Conservation (phyloP, 768 basidiomycete genomes). For the Boletus huronensis region DNA sequence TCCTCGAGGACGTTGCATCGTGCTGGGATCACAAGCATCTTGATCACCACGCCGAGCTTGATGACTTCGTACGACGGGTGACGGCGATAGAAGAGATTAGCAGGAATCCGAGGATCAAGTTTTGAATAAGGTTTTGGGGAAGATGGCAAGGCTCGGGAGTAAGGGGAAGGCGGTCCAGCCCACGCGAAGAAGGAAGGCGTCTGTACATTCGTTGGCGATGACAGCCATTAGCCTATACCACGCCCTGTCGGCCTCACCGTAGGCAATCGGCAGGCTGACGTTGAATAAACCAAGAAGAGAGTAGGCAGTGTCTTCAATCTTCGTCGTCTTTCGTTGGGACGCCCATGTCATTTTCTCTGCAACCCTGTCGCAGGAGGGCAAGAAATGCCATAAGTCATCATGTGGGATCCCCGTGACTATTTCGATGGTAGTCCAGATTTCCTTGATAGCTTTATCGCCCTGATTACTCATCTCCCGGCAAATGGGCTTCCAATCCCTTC, state of each 20-base stretch:
- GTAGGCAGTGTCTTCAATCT: conserved; percentile 25
- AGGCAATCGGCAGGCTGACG: conserved; percentile 20
- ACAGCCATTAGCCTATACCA: conserved; percentile 19
- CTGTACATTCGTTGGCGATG: conserved; percentile 13
- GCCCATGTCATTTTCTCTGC: conserved; percentile 25
- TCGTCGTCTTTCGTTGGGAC: conserved; percentile 23
- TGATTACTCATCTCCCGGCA: neutral
- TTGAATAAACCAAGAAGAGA: conserved; percentile 24
- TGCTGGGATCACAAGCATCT: conserved; percentile 4
- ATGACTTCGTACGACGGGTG: conserved; percentile 12
- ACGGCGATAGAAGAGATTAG: neutral
- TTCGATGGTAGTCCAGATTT: conserved; percentile 8
- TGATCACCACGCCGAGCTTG: conserved; percentile 12
- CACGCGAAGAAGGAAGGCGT: conserved; percentile 12
- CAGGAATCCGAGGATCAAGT: neutral
- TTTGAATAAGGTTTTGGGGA: conserved; percentile 8
- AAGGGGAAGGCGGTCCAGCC: conserved; percentile 11
- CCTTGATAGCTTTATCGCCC: conserved; percentile 10
- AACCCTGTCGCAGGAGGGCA: conserved; percentile 8
- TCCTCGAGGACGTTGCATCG: conserved; percentile 13
- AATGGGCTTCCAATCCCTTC: conserved; percentile 17
- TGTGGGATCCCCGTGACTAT: conserved; percentile 13
- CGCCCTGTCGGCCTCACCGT: conserved; percentile 24
- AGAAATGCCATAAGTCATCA: conserved; percentile 11
- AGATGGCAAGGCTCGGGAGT: conserved; percentile 10